Base-by-base conservation (phyloP, 1,284 basidiomycete species). In the Sporisorium exsertum region DNA sequence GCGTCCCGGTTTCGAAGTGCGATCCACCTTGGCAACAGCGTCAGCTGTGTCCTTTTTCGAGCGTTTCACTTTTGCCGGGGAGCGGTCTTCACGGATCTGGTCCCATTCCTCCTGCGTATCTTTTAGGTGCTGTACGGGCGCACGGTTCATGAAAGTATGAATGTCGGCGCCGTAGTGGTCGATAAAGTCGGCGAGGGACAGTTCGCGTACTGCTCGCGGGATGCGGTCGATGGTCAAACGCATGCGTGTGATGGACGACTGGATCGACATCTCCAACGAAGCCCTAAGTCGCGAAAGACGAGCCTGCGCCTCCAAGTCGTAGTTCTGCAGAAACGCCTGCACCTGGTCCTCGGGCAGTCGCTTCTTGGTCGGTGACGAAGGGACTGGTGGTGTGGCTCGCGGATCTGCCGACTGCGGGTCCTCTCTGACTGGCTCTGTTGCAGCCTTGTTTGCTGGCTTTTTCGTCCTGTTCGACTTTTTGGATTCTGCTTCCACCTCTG, bases 321-420 rank as follows among this genome's bases (percentile, higher is more conserved):
- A 80, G 51, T 72, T 77, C 7, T 71, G 58, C 13, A 80, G 61
- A 35, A 64, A 78, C 7, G 63, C 53, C 40, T 71, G 64, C 22
- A 80, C 67, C 52, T 78, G 78, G 2, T 73, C 73, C 50, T 80
- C 76, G 13, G 78, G 76, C 33, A 80, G 24, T 24, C 58, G 58
- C 26, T 51, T 61, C 24, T 68, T 69, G 2, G 27, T 33, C 2
- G 64, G 61, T 6, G 65, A 73, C 5, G 71, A 52, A 9, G 72
- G 68, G 2, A 59, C 57, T 22, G 72, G 67, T 45, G 69, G 67
- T 24, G 64, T 60, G 3, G 64, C 51, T 20, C 64, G 60, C 15
- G 52, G 51, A 24, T 52, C 62, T 5, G 29, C 37, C 15, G 37
- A 4, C 37, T 40, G 37, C 12, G 35, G 8, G 12, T 40, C 37